These are phyloP conservation scores for Trichoderma sp. DNA, from an alignment of 2,329 filamentous ascomycete genomes.

Conservation along the genomic window DNA sequence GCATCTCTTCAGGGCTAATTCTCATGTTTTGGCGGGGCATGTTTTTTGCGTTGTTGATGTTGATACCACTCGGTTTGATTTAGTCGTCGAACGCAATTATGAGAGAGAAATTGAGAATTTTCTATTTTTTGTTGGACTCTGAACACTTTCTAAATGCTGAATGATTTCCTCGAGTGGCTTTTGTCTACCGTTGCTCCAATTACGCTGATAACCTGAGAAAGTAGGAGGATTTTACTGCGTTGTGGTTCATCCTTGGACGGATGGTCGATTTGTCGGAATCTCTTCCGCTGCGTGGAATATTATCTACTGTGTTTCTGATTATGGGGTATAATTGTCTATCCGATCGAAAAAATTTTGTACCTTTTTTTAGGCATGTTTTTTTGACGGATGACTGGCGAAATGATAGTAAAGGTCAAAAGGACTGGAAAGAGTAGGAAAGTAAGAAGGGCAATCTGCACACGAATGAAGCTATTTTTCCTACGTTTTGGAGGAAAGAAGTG, in stretches of 20 bases:
- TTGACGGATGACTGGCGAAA: neutral
- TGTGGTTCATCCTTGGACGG: neutral
- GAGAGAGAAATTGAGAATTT: constrained; percentile 25
- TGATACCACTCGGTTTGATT: constrained; percentile 31
- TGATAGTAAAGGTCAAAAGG: neutral
- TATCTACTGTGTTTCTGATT: neutral
- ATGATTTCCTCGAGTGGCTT: neutral
- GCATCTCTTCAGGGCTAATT: constrained; percentile 21
- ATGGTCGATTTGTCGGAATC: neutral
- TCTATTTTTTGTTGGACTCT: neutral
- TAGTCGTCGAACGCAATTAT: constrained; percentile 23
- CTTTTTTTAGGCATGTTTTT: neutral
- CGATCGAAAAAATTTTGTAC: too few species aligned
- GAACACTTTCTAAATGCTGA: neutral
- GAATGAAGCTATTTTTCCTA: neutral
- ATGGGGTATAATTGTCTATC: neutral
- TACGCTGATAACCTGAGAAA: neutral
- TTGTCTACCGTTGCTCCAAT: neutral
- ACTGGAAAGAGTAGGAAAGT: neutral
- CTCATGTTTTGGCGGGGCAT: constrained; percentile 20
- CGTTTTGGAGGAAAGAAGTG: neutral
- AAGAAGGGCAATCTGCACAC: neutral
- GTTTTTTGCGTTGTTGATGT: constrained; percentile 24
- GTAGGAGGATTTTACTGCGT: neutral
- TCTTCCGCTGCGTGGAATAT: neutral